A percentile compares a stretch with the other conserved stretches of the same genome.
These are phyloP conservation scores for sorghum (Sorghum bicolor) DNA, from an alignment of 176 grass and related monocot species.

Conservation along the genomic window Sorghum_bicolor_NCBIv3 NC_012871.2:57193001-57193500, in stretches of 20 bases:
- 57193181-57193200: constrained; percentile 5
- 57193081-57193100: constrained; percentile 76
- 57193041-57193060: constrained; percentile 47
- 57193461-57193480: constrained; percentile 38
- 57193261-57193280: constrained; percentile 78
- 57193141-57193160: constrained; percentile 1
- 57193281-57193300: constrained; percentile 68
- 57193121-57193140: constrained; percentile 40
- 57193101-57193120: constrained; percentile 58
- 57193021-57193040: constrained; percentile 52
- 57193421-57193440: constrained; percentile 71
- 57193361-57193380: not conserved
- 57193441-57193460: constrained; percentile 67
- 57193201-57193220: constrained; percentile 35
- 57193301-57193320: constrained; percentile 45
- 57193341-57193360: not conserved
- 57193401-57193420: constrained; percentile 48
- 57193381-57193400: constrained; percentile 2
- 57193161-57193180: constrained; percentile 26
- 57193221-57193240: constrained; percentile 87
- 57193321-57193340: constrained; percentile 24
- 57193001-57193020: not conserved
- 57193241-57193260: constrained; percentile 63
- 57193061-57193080: constrained; percentile 66
- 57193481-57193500: constrained; percentile 47